Percentiles rank a stretch among this genome's conserved stretches.
Evolutionary conservation across 768 basidiomycete genomes (phyloP).

Genomic region (Tylopilus balloui): DNA sequence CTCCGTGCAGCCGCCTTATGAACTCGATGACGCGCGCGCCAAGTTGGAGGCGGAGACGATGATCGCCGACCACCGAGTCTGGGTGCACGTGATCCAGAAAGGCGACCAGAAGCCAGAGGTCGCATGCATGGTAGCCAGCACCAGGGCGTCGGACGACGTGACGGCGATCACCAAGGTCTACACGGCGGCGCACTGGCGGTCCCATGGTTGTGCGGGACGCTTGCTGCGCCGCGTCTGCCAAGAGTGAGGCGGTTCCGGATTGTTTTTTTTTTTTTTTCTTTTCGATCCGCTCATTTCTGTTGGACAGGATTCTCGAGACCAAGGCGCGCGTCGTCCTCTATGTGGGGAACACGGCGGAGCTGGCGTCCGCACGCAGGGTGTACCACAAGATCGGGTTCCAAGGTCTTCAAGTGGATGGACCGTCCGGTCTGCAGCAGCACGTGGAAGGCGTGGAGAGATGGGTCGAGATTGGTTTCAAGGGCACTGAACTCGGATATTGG

Average conservation of each 20-base stretch:
- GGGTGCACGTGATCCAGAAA: constrained; percentile 50
- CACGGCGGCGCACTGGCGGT: constrained; percentile 50
- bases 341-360: constrained; percentile 39
- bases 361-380: constrained; percentile 11
- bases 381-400: constrained; percentile 20
- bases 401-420: constrained; percentile 2
- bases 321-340: constrained; percentile 49
- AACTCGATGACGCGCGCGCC: constrained; percentile 43
- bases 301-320: constrained; percentile 28
- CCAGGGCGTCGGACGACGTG: constrained; percentile 52
- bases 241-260: constrained; percentile 34
- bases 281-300: too few species aligned
- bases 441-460: constrained; percentile 14
- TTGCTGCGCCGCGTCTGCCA: constrained; percentile 56
- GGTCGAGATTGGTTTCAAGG: constrained; percentile 15
- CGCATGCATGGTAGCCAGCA: constrained; percentile 64
- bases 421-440: neutral
- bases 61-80: constrained; percentile 45
- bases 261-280: too few species aligned
- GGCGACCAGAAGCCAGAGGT: constrained; percentile 33
- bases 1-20: constrained; percentile 52
- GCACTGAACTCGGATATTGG: constrained; percentile 16
- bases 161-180: constrained; percentile 71
- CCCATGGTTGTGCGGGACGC: constrained; percentile 52
- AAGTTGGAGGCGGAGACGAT: constrained; percentile 48